Conservation (phyloP, 1,284 basidiomycete genomes). For the Flammula alnicola region DNA sequence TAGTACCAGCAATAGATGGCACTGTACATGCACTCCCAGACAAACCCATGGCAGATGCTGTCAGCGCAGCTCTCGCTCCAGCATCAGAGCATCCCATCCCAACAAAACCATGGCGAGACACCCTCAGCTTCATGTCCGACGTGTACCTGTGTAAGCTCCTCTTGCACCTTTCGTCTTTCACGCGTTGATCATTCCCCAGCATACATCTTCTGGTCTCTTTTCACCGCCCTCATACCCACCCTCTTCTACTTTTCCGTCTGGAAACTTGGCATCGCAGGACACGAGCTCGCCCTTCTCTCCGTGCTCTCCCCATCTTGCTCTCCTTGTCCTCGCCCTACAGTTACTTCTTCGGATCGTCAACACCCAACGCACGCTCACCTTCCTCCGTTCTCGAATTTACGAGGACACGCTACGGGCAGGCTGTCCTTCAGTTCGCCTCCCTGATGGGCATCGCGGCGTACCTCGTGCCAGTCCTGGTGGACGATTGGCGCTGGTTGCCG, state of each 20-base stretch:
- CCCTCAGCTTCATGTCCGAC: conserved; percentile 51
- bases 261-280: conserved; percentile 82
- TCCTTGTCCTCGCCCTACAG: conserved; percentile 38
- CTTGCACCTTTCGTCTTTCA: not conserved
- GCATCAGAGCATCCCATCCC: not conserved
- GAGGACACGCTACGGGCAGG: conserved; percentile 26
- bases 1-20: not conserved
- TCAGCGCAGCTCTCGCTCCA: conserved; percentile 4
- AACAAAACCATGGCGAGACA: conserved; percentile 7
- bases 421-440: conserved; percentile 41
- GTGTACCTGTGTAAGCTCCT: conserved; percentile 25
- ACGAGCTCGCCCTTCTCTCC: conserved; percentile 72
- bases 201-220: conserved; percentile 87
- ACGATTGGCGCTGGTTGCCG: conserved; percentile 61
- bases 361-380: not conserved
- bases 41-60: conserved; percentile 7
- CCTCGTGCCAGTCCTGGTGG: conserved; percentile 56
- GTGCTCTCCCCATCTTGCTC: conserved; percentile 73
- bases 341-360: conserved; percentile 17
- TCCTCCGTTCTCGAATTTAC: conserved; percentile 21
- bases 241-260: conserved; percentile 94
- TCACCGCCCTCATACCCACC: conserved; percentile 82
- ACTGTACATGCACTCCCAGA: not conserved
- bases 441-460: conserved; percentile 68
- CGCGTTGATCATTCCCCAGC: conserved; percentile 48